Evolutionary conservation across 2,329 filamentous ascomycete genomes (phyloP).

Genomic region (Dactylonectria estremocensis): DNA sequence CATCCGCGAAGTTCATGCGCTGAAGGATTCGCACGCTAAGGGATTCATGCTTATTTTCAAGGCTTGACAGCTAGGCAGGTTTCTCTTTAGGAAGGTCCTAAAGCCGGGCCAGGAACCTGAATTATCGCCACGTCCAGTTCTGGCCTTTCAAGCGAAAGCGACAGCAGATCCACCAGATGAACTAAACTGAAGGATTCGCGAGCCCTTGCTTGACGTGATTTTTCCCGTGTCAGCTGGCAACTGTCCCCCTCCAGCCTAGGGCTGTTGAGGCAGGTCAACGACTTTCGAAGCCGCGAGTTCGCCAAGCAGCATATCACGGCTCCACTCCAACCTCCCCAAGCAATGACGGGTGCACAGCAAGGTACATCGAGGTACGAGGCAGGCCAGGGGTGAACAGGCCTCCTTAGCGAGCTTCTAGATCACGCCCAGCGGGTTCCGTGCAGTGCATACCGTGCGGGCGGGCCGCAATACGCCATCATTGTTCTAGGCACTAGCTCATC

Average conservation of each 20-base stretch:
- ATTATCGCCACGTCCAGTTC: background rate
- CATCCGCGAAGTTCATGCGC: too few species aligned
- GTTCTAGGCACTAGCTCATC: background rate
- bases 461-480: background rate
- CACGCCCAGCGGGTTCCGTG: too few species aligned
- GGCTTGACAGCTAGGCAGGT: too few species aligned
- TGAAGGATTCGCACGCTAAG: too few species aligned
- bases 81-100: too few species aligned
- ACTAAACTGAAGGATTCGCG: background rate
- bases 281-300: background rate
- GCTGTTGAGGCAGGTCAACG: background rate
- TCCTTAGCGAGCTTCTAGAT: too few species aligned
- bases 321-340: background rate
- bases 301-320: background rate
- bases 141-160: background rate
- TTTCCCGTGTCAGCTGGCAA: background rate
- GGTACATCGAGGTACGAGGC: background rate
- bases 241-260: background rate
- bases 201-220: background rate
- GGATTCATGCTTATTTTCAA: too few species aligned
- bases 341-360: background rate
- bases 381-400: too few species aligned
- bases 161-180: too few species aligned
- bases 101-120: background rate
- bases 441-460: background rate